Conservation (phyloP, 2,329 filamentous ascomycete species). For the Polychaeton citri region DNA sequence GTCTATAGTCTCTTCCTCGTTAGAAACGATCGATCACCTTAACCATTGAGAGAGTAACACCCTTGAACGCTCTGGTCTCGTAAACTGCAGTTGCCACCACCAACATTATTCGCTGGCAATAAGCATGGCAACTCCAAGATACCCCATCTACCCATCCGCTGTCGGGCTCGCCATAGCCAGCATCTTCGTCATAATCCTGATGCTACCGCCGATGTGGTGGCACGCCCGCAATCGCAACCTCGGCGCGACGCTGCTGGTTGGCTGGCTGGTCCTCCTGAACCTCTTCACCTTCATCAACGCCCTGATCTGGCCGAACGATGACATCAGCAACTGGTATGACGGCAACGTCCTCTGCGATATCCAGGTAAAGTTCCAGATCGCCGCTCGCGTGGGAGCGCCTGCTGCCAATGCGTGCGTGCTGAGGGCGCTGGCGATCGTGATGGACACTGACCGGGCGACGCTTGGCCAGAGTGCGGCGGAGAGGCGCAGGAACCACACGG, state of each 20-base stretch:
- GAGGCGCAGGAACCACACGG: constrained; percentile 30
- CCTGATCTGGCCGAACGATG: constrained; percentile 49
- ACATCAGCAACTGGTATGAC: constrained; percentile 41
- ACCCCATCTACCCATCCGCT: constrained; percentile 18
- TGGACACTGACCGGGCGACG: constrained; percentile 44
- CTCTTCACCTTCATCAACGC: constrained; percentile 48
- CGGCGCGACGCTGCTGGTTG: constrained; percentile 42
- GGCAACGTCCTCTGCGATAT: constrained; percentile 52
- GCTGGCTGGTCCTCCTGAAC: constrained; percentile 44
- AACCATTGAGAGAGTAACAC: too few relatives aligned
- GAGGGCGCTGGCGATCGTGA: constrained; percentile 43
- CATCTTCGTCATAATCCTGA: constrained; percentile 37
- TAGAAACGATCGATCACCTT: too few relatives aligned
- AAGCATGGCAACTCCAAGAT: not conserved
- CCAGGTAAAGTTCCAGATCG: constrained; percentile 45
- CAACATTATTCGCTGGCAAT: too few relatives aligned
- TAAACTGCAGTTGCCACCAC: too few relatives aligned
- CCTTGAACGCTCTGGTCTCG: too few relatives aligned
- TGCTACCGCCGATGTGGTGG: constrained; percentile 44
- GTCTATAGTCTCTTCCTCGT: too few relatives aligned
- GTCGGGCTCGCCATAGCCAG: constrained; percentile 36
- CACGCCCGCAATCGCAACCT: constrained; percentile 50
- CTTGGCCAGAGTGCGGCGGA: constrained; percentile 37
- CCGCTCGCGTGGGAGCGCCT: constrained; percentile 38
- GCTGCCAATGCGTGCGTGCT: constrained; percentile 46